phyloP scores from a whole-genome alignment of 176 grass and related monocot species.

The Thalia dealbata region DNA sequence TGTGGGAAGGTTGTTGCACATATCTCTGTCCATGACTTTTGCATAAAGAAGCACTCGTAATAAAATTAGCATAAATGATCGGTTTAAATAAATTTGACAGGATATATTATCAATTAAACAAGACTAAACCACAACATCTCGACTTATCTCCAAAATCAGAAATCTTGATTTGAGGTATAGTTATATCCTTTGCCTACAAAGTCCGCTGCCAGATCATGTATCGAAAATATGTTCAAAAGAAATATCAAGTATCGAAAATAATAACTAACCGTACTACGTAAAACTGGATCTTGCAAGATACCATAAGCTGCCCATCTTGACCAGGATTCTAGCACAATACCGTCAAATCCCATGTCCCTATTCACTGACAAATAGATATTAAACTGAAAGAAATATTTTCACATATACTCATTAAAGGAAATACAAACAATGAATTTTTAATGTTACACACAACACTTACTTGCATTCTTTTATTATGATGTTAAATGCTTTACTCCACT shows the following conservation, averaged over 20 bases:
- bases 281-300: conserved; percentile 59
- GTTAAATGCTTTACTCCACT: conserved; percentile 53
- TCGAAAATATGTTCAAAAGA: no score
- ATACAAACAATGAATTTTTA: neutral
- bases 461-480: conserved; percentile 81
- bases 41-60: no score
- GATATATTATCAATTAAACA: no score
- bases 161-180: no score
- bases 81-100: no score
- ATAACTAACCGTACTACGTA: conserved; percentile 47
- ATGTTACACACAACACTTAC: conserved; percentile 27
- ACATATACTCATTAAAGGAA: conserved; percentile 16
- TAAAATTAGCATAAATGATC: no score
- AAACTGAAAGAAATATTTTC: conserved; percentile 27
- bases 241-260: neutral
- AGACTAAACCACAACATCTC: no score
- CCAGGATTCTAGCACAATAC: conserved; percentile 94
- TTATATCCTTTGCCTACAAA: neutral
- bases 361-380: conserved; percentile 34
- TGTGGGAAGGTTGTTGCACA: no score
- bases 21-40: no score
- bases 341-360: conserved; percentile 90
- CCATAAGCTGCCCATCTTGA: conserved; percentile 88
- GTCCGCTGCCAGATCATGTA: neutral
- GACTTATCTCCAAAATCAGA: no score